A percentile compares a stretch with the other conserved stretches of the same genome.
Evolutionary conservation across 2,329 filamentous ascomycete genomes (phyloP).

Genomic region (Hortaea werneckii): DNA sequence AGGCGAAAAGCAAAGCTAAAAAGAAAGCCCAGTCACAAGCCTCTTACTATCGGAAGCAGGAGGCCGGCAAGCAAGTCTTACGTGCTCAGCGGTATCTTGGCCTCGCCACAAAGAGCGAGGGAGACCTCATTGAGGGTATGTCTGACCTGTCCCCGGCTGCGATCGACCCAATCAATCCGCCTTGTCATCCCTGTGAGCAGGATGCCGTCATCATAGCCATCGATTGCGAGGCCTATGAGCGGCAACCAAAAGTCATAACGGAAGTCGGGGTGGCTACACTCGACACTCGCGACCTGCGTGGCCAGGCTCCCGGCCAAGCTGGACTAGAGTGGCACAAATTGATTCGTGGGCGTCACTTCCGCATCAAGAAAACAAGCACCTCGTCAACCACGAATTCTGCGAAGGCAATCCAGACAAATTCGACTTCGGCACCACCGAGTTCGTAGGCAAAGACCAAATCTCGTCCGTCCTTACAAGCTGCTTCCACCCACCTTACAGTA

Average conservation of each 20-base stretch:
- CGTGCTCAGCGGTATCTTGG: slow-evolving; percentile 63
- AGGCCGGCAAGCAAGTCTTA: slow-evolving; percentile 48
- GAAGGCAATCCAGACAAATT: slow-evolving; percentile 63
- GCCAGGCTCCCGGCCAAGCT: slow-evolving; percentile 47
- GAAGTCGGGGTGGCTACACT: slow-evolving; percentile 79
- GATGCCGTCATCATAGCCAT: slow-evolving; percentile 64
- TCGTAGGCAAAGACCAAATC: slow-evolving; percentile 38
- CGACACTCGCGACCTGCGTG: slow-evolving; percentile 54
- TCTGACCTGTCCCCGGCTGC: slow-evolving; percentile 15
- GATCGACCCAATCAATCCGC: slow-evolving; percentile 37
- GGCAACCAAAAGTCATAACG: slow-evolving; percentile 55
- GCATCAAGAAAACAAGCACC: slow-evolving; percentile 58
- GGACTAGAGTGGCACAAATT: slow-evolving; percentile 57
- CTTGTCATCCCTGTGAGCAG: slow-evolving; percentile 39
- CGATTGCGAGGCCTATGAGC: slow-evolving; percentile 76
- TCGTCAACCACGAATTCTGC: slow-evolving; percentile 60
- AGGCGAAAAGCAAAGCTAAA: slow-evolving; percentile 37
- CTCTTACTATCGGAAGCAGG: slow-evolving; percentile 40
- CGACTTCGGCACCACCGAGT: slow-evolving; percentile 58
- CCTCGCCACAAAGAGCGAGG: slow-evolving; percentile 13
- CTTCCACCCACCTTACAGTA: slow-evolving; percentile 48
- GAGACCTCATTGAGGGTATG: slow-evolving; percentile 12
- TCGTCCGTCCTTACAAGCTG: slow-evolving; percentile 40
- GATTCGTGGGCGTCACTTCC: slow-evolving; percentile 65
- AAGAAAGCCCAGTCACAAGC: slow-evolving; percentile 34